These are phyloP conservation scores for Umbelopsis sp. DNA, from an alignment of 192 early-diverging fungal genomes.

Conservation along the genomic window DNA sequence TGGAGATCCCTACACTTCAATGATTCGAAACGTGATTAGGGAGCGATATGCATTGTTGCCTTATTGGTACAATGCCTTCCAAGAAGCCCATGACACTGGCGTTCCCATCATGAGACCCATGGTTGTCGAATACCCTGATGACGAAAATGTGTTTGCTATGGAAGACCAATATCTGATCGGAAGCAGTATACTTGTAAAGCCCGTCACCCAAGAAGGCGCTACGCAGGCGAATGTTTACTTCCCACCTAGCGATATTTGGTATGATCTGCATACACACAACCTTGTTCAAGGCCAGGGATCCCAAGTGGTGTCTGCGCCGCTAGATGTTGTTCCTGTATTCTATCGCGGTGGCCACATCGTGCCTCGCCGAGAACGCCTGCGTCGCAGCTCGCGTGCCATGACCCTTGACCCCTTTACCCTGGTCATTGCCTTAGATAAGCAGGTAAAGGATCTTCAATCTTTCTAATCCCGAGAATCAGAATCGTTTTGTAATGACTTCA, in stretches of 20 bases:
- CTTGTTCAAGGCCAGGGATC: constrained; percentile 26
- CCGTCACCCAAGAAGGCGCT: constrained; percentile 62
- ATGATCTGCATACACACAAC: constrained; percentile 60
- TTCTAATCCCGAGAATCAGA: too few species aligned
- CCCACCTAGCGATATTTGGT: constrained; percentile 72
- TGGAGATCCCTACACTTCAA: constrained; percentile 79
- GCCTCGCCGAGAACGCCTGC: constrained; percentile 79
- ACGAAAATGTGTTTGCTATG: constrained; percentile 73
- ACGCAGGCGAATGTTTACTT: constrained; percentile 70
- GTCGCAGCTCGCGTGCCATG: constrained; percentile 82
- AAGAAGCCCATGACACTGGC: constrained; percentile 74
- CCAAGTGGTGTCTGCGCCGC: constrained; percentile 59
- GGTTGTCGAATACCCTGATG: constrained; percentile 84
- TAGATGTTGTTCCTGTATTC: constrained; percentile 84
- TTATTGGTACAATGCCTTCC: constrained; percentile 91
- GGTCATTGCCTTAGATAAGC: constrained; percentile 71
- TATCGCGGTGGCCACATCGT: constrained; percentile 91
- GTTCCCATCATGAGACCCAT: constrained; percentile 88
- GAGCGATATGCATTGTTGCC: constrained; percentile 89
- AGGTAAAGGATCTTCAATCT: constrained; percentile 37
- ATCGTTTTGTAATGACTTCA: not conserved
- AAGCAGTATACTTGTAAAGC: constrained; percentile 70
- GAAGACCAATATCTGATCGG: constrained; percentile 94
- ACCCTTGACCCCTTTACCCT: constrained; percentile 90
- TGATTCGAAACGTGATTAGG: constrained; percentile 79